Evolutionary conservation across 805 yeast genomes (phyloP).

Genomic region (Kuraishia ogatae): DNA sequence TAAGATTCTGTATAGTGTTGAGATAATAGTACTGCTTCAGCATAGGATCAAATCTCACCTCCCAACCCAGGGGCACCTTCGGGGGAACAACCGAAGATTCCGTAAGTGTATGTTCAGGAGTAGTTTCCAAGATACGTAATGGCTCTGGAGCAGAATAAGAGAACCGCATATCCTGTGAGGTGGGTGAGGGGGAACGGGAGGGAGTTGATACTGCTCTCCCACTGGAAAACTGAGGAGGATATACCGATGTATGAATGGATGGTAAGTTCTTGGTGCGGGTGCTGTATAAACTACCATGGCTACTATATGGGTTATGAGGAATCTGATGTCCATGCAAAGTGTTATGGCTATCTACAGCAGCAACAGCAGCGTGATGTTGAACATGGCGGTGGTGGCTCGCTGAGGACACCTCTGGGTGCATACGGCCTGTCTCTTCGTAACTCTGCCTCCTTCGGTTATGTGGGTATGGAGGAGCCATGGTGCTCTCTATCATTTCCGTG

Average conservation of each 20-base stretch:
- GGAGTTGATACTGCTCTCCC: neutral
- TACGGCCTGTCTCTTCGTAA: neutral
- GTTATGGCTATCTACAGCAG: neutral
- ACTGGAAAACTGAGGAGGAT: neutral
- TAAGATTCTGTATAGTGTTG: constrained; percentile 22
- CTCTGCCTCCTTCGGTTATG: neutral
- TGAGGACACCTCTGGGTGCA: neutral
- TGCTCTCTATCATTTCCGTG: neutral
- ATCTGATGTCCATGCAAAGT: neutral
- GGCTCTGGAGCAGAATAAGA: neutral
- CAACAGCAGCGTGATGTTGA: neutral
- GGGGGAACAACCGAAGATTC: constrained; percentile 1
- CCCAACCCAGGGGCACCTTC: constrained; percentile 22
- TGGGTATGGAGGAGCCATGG: neutral
- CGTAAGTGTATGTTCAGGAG: neutral
- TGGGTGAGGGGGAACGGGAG: neutral
- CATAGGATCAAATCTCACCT: constrained; percentile 25
- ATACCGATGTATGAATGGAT: neutral
- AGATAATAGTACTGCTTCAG: constrained; percentile 32
- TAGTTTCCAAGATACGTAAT: neutral
- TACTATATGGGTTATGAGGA: neutral
- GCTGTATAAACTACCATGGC: neutral
- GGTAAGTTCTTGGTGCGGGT: neutral
- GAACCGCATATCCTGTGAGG: neutral
- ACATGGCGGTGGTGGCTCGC: neutral